These are phyloP conservation scores for Mortierella polycephala DNA, from an alignment of 371 early-diverging fungal genomes.

Conservation along the genomic window DNA sequence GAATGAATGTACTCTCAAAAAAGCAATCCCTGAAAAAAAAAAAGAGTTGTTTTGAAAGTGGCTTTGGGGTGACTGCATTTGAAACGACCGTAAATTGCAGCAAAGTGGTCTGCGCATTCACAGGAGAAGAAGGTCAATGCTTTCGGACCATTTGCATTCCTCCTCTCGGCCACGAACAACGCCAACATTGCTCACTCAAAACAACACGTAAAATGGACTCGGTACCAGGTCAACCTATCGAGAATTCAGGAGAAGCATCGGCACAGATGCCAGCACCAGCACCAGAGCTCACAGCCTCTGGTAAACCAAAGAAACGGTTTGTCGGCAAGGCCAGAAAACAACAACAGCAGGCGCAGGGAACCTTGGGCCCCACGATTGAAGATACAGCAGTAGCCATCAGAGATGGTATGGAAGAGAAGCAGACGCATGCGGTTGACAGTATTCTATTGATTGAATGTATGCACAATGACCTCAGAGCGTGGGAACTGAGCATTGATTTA, in stretches of 20 bases:
- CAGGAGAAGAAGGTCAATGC: too few relatives aligned
- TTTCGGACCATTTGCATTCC: too few relatives aligned
- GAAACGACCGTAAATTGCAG: background rate
- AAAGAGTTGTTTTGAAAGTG: slow-evolving; percentile 12
- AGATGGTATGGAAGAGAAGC: slow-evolving; percentile 29
- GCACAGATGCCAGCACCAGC: background rate
- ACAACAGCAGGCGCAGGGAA: slow-evolving; percentile 17
- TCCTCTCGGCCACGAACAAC: too few relatives aligned
- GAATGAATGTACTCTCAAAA: slow-evolving; percentile 2
- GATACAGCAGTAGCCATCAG: slow-evolving; percentile 63
- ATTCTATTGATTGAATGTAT: background rate
- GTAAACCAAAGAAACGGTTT: slow-evolving; percentile 68
- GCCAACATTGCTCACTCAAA: too few relatives aligned
- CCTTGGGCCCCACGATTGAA: slow-evolving; percentile 59
- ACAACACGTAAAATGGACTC: slow-evolving; percentile 21
- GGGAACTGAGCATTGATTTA: background rate
- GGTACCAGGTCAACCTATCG: background rate
- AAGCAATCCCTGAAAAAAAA: slow-evolving; percentile 2
- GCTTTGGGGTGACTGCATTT: slow-evolving; percentile 3
- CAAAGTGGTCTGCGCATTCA: too few relatives aligned
- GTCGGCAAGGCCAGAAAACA: slow-evolving; percentile 67
- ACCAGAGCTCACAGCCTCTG: slow-evolving; percentile 45
- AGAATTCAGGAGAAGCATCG: background rate
- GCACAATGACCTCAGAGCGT: too few relatives aligned
- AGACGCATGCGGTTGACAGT: background rate